These are phyloP conservation scores for Candida peoriensis DNA, from an alignment of 805 yeast genomes.

Conservation along the genomic window DNA sequence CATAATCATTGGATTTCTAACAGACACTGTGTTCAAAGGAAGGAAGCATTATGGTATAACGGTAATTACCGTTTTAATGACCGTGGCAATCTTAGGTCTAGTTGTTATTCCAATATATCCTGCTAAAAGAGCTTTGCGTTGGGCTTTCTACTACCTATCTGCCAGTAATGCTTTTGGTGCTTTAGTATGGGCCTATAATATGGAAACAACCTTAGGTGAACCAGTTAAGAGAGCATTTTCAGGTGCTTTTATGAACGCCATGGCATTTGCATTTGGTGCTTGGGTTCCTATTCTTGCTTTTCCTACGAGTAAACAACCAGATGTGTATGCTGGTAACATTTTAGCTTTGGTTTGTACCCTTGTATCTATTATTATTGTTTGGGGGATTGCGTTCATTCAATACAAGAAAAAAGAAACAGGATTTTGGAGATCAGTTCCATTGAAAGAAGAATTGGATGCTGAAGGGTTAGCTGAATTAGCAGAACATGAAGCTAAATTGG, in stretches of 20 bases:
- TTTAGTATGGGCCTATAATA: constrained; percentile 10
- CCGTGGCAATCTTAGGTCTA: constrained; percentile 4
- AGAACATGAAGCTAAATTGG: too few species aligned
- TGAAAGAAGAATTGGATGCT: background rate
- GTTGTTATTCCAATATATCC: constrained; percentile 10
- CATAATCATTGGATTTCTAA: constrained; percentile 6
- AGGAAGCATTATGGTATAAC: constrained; percentile 6
- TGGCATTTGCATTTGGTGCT: constrained; percentile 6
- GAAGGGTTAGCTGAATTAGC: background rate
- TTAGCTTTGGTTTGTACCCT: constrained; percentile 5
- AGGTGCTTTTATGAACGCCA: constrained; percentile 11
- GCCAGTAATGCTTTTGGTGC: constrained; percentile 9
- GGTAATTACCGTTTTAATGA: constrained; percentile 3
- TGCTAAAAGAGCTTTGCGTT: constrained; percentile 5
- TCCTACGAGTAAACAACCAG: constrained; percentile 8
- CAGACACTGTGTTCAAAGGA: constrained; percentile 12
- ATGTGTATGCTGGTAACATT: constrained; percentile 8
- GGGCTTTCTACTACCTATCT: constrained; percentile 7
- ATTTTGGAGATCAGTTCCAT: constrained; percentile 1
- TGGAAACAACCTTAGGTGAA: constrained; percentile 10
- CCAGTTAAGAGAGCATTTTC: constrained; percentile 12
- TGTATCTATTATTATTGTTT: constrained; percentile 5
- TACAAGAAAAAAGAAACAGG: constrained; percentile 1
- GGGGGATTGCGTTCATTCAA: background rate
- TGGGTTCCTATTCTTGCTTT: constrained; percentile 6